These are phyloP conservation scores for Pseudognaphalium luteoalbum DNA, from an alignment of 129 eudicot species.

Conservation along the genomic window DNA sequence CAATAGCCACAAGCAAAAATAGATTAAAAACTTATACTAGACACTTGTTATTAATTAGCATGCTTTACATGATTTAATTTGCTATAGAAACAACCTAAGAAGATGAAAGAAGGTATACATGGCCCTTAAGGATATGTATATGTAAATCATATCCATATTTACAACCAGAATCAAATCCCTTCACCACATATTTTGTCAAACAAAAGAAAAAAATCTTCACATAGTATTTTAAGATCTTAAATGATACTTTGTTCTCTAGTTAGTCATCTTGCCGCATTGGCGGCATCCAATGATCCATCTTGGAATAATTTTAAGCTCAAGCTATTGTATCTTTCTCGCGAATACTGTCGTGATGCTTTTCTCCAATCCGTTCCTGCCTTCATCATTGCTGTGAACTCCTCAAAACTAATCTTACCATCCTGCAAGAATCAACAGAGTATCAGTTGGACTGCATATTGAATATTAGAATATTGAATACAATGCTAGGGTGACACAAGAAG, in stretches of 20 bases:
- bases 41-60: slow-evolving; percentile 30
- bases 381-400: slow-evolving; percentile 92
- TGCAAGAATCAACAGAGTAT: slow-evolving; percentile 30
- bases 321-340: slow-evolving; percentile 78
- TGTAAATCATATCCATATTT: slow-evolving; percentile 34
- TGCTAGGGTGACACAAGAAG: too few relatives aligned
- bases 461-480: neutral
- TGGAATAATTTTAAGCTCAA: slow-evolving; percentile 73
- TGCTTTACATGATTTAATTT: slow-evolving; percentile 31
- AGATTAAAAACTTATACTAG: neutral
- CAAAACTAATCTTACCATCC: slow-evolving; percentile 90
- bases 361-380: slow-evolving; percentile 98
- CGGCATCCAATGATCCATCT: slow-evolving; percentile 61
- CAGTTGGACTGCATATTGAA: neutral
- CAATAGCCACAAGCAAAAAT: neutral
- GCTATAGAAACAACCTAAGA: slow-evolving; percentile 21
- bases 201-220: slow-evolving; percentile 14
- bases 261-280: slow-evolving; percentile 43
- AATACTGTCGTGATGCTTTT: slow-evolving; percentile 92
- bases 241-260: slow-evolving; percentile 18
- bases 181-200: slow-evolving; percentile 28
- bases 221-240: slow-evolving; percentile 15
- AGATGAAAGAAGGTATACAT: slow-evolving; percentile 18
- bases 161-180: slow-evolving; percentile 38
- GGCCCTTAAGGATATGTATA: slow-evolving; percentile 34